Evolutionary conservation across 345 rosid species (phyloP), one percentile per base, ranked within the genome.

Genomic region (Rubroshorea leprosula): DNA sequence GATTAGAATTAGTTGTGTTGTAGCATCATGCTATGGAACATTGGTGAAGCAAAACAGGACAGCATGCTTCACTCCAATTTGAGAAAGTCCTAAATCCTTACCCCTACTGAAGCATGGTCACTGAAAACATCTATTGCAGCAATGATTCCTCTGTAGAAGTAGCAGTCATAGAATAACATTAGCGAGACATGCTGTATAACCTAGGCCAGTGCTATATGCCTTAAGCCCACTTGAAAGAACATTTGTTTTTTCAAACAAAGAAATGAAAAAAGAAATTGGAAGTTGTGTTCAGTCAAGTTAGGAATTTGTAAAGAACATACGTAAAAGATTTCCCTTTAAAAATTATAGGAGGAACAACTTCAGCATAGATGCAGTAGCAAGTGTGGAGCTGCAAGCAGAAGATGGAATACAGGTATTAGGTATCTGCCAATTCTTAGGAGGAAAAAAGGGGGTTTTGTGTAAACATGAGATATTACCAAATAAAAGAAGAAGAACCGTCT

Each of bases 401-500:
- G 12, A n/a, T n/a, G 20, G 56, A 5, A 43, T 9, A 49, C 44
- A 29, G 61, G 18, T 49, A 23, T 6, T 46, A 23, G 47, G 55
- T 23, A 55, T 58, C 26, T 25, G 13, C 22, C 48, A n/a, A 10
- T 19, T 27, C 71, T n/a, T 17, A 0, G 51, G 20, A 25, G 6
- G 22, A 16, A 16, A 50, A 23, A 15, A 39, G 11, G 8, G 26
- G 25, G 18, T 0, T 23, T 15, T 22, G 54, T 20, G 54, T 20
- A 14, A 57, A 3, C 0, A 48, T 24, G 31, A 23, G 25, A 47
- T 6, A 64, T 74, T 72, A 92, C 96, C 87, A 72, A 23, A 64
- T 93, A 90, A 61, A 87, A 77, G 74, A 93, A 1, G 92, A 93
- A 85, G 67, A 93, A 93, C 97, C 96, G 80, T 61, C 90, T 86